A percentile compares a stretch with the other conserved stretches of the same genome.
Conservation (phyloP, 2,329 filamentous ascomycete genomes). For the Epichloe sp. region DNA sequence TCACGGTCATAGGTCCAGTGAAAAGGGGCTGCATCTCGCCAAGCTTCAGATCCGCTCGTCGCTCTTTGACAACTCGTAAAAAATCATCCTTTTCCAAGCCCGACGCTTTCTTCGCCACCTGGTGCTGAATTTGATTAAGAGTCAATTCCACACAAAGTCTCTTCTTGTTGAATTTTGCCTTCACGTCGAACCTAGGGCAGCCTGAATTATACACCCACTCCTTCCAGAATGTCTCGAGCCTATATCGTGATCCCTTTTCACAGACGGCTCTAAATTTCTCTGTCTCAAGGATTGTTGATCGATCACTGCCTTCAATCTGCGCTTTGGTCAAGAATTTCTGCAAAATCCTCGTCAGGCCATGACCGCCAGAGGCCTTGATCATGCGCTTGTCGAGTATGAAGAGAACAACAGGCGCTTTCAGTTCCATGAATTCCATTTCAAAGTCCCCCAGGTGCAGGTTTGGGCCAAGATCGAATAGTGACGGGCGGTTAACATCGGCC, state of each 20-base stretch:
- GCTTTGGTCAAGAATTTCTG: slow-evolving; percentile 76
- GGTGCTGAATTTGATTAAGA: slow-evolving; percentile 62
- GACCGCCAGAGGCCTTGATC: slow-evolving; percentile 68
- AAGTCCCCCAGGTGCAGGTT: slow-evolving; percentile 66
- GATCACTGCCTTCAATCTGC: slow-evolving; percentile 46
- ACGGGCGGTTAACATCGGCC: slow-evolving; percentile 68
- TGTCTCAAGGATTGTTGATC: slow-evolving; percentile 61
- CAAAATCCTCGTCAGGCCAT: slow-evolving; percentile 75
- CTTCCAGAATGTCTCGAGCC: slow-evolving; percentile 80
- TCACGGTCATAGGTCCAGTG: slow-evolving; percentile 91
- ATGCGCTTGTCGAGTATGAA: slow-evolving; percentile 89
- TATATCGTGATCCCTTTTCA: slow-evolving; percentile 77
- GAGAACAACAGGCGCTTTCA: slow-evolving; percentile 83
- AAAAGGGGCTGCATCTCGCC: slow-evolving; percentile 67
- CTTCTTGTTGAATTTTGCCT: slow-evolving; percentile 94
- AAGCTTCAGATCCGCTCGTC: slow-evolving; percentile 53
- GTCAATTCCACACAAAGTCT: slow-evolving; percentile 87
- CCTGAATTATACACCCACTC: slow-evolving; percentile 88
- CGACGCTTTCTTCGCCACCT: slow-evolving; percentile 22
- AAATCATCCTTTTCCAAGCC: slow-evolving; percentile 61
- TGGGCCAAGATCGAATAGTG: slow-evolving; percentile 66
- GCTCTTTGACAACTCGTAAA: slow-evolving; percentile 79
- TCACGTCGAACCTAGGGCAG: slow-evolving; percentile 76
- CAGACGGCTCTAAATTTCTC: slow-evolving; percentile 70
- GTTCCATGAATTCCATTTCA: slow-evolving; percentile 78